Evolutionary conservation across 345 rosid genomes (phyloP).

Genomic region (Rhodomyrtus tomentosa): DNA sequence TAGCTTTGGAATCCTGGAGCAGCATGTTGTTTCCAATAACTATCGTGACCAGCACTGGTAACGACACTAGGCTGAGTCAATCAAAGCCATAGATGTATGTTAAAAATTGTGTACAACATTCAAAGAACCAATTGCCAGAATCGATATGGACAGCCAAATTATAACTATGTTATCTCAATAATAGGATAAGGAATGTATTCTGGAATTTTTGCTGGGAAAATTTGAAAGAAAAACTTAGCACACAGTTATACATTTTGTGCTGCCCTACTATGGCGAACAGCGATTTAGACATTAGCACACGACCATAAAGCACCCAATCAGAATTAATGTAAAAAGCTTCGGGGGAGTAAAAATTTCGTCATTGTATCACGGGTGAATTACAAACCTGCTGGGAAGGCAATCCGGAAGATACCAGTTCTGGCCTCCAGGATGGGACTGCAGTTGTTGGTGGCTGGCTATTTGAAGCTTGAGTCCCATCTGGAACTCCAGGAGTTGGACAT

Average conservation of each 20-base stretch:
- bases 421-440: slow-evolving; percentile 51
- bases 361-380: background rate
- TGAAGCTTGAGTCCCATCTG: slow-evolving; percentile 28
- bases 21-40: slow-evolving; percentile 52
- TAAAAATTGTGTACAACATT: background rate
- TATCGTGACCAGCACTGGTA: slow-evolving; percentile 49
- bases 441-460: slow-evolving; percentile 52
- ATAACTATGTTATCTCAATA: background rate
- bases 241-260: background rate
- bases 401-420: slow-evolving; percentile 43
- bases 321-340: background rate
- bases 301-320: background rate
- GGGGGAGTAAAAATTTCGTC: background rate
- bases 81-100: slow-evolving; percentile 4
- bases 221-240: background rate
- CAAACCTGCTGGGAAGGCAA: slow-evolving; percentile 67
- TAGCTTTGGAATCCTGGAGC: slow-evolving; percentile 49
- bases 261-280: background rate
- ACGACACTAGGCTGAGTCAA: slow-evolving; percentile 51
- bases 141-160: background rate
- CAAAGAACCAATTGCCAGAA: background rate
- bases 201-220: background rate
- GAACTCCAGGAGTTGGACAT: slow-evolving; percentile 38
- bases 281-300: background rate
- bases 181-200: background rate